Base-by-base conservation (phyloP, 2,329 filamentous ascomycete genomes). In the Penicillium brasilianum region DNA sequence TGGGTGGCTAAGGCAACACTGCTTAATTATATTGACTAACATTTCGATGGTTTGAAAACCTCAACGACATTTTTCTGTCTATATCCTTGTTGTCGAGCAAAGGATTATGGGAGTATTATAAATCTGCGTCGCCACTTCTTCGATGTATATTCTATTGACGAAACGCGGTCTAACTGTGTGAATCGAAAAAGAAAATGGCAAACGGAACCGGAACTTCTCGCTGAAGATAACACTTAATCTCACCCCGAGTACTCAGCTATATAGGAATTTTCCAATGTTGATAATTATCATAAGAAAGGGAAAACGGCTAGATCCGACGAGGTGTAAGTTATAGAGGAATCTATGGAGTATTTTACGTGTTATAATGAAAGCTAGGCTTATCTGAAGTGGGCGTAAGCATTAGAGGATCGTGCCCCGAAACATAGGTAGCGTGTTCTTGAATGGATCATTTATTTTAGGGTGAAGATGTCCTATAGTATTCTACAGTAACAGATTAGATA, bases 1-100 rank as follows among this genome's bases (percentile, higher is more conserved):
- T 66, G 32, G 63, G 7, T 66, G 9, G 2, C 11, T 2, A 66
- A 66, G 43, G 10, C 49, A 39, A 63, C 59, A 14, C 61, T 66
- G 36, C 34, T 63, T 0, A 63, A 63, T 46, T 53, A 63, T 9
- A 63, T 63, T 13, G 58, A 63, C 13, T 6, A 22, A 18, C 57
- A 60, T 55, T 25, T 46, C 18, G n/a, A 46, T 13, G n/a, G 1
- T 4, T 46, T 46, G 18, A 46, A 25, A 25, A 46, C 18, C 2
- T 16, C 18, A 25, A 25, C 18, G 9, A 8, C 43, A 9, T 46
- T 46, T 13, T 46, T 25, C 18, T 46, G 43, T 11, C 43, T 7
- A 3, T 6, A 46, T 46, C 43, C 43, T 25, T 46, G 18, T 46
- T 46, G 18, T 11, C 18, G 18, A 18, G 1, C 18, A 46, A 46